These are phyloP conservation scores for Hibiscus tridactylites DNA, from an alignment of 345 rosid species.

Conservation along the genomic window DNA sequence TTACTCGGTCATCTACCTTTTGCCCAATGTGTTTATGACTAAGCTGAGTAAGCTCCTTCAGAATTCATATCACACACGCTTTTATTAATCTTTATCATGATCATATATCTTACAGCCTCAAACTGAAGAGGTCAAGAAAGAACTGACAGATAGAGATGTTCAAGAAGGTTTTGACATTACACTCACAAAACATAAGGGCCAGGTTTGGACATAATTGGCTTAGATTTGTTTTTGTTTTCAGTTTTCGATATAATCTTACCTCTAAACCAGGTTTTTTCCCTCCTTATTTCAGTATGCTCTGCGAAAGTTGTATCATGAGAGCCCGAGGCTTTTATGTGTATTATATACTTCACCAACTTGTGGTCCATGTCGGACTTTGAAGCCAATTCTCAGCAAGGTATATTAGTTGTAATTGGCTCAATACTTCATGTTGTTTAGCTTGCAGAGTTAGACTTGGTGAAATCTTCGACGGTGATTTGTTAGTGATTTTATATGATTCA, in stretches of 20 bases:
- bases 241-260: slow-evolving; percentile 1
- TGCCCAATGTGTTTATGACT: no score
- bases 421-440: neutral
- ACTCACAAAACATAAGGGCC: slow-evolving; percentile 75
- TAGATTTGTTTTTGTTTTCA: slow-evolving; percentile 1
- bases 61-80: neutral
- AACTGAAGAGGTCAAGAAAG: slow-evolving; percentile 82
- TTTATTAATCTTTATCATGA: neutral
- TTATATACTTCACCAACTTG: slow-evolving; percentile 88
- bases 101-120: slow-evolving; percentile 49
- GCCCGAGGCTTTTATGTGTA: slow-evolving; percentile 81
- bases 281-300: slow-evolving; percentile 62
- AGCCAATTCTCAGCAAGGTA: slow-evolving; percentile 96
- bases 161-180: slow-evolving; percentile 79
- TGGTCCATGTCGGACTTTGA: slow-evolving; percentile 93
- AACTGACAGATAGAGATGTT: slow-evolving; percentile 72
- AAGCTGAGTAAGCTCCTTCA: no score
- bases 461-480: neutral
- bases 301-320: slow-evolving; percentile 88
- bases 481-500: neutral
- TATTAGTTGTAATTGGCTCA: neutral
- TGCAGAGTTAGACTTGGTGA: neutral
- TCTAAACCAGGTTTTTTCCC: slow-evolving; percentile 1
- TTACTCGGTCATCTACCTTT: slow-evolving; percentile 1
- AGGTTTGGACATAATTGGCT: slow-evolving; percentile 37